A percentile compares a stretch with the other conserved stretches of the same genome.
phyloP scores from a whole-genome alignment of 129 eudicot species.

The Arctium lappa region DNA sequence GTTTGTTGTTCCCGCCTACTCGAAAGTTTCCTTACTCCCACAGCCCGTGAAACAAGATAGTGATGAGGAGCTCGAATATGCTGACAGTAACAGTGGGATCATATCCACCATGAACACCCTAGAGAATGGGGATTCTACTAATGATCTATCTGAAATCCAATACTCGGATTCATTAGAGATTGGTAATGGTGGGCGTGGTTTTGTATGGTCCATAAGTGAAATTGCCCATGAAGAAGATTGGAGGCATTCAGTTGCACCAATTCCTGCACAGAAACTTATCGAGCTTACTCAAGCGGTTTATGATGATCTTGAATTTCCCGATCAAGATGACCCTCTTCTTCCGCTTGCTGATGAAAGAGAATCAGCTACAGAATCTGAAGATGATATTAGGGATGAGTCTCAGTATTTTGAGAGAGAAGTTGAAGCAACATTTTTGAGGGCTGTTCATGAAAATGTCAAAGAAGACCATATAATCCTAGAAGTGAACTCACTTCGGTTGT shows the following conservation, averaged over 20 bases:
- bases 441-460: slow-evolving; percentile 65
- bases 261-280: slow-evolving; percentile 62
- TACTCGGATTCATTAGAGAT: slow-evolving; percentile 48
- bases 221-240: slow-evolving; percentile 79
- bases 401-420: slow-evolving; percentile 79
- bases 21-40: slow-evolving; percentile 80
- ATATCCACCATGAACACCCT: slow-evolving; percentile 30
- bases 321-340: slow-evolving; percentile 39
- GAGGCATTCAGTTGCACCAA: slow-evolving; percentile 91
- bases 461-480: slow-evolving; percentile 76
- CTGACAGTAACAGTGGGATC: slow-evolving; percentile 59
- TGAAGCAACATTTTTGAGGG: slow-evolving; percentile 85
- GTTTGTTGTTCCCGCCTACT: slow-evolving; percentile 83
- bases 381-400: slow-evolving; percentile 53
- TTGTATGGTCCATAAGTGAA: slow-evolving; percentile 77
- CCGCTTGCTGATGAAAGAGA: slow-evolving; percentile 59
- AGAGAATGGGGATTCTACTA: slow-evolving; percentile 41
- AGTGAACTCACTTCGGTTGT: slow-evolving; percentile 83
- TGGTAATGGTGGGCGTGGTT: slow-evolving; percentile 77
- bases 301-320: slow-evolving; percentile 45
- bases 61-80: slow-evolving; percentile 97
- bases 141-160: slow-evolving; percentile 40
- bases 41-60: slow-evolving; percentile 85
- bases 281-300: slow-evolving; percentile 41
- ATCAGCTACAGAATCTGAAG: slow-evolving; percentile 59